Percentiles rank a stretch among this genome's conserved stretches.
These are phyloP conservation scores for Yamadazyma atlantica DNA, from an alignment of 1,139 yeast genomes.

Conservation along the genomic window DNA sequence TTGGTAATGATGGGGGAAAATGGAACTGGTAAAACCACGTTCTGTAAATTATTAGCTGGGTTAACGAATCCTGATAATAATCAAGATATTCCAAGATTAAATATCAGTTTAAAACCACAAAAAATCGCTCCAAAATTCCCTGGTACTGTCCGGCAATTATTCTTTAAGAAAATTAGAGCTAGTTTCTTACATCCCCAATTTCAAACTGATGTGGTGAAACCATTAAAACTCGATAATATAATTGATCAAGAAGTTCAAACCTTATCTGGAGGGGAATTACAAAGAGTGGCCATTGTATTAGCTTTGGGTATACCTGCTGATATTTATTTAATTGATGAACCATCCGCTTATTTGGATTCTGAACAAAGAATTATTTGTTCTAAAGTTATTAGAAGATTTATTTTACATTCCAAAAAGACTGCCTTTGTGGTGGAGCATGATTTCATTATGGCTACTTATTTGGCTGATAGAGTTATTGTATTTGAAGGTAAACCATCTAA, in stretches of 20 bases:
- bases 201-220: constrained; percentile 97
- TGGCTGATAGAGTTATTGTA: constrained; percentile 97
- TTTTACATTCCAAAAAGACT: constrained; percentile 93
- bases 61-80: constrained; percentile 84
- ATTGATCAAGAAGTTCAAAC: constrained; percentile 97
- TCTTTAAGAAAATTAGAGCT: constrained; percentile 93
- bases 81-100: constrained; percentile 75
- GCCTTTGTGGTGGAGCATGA: constrained; percentile 99
- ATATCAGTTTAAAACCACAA: constrained; percentile 97
- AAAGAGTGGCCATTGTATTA: constrained; percentile 96
- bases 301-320: constrained; percentile 95
- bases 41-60: constrained; percentile 94
- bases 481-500: constrained; percentile 93
- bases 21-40: constrained; percentile 98
- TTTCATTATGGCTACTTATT: constrained; percentile 98
- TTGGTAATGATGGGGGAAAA: constrained; percentile 99
- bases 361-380: constrained; percentile 99
- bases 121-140: constrained; percentile 98
- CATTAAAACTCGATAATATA: constrained; percentile 87
- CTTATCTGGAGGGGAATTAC: constrained; percentile 98
- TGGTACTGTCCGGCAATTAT: constrained; percentile 96
- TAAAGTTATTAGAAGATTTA: constrained; percentile 95
- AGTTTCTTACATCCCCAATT: constrained; percentile 95
- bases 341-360: constrained; percentile 96
- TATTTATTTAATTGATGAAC: constrained; percentile 95